Conservation (phyloP, 192 early-diverging fungal species). For the Cetraspora pellucida region DNA sequence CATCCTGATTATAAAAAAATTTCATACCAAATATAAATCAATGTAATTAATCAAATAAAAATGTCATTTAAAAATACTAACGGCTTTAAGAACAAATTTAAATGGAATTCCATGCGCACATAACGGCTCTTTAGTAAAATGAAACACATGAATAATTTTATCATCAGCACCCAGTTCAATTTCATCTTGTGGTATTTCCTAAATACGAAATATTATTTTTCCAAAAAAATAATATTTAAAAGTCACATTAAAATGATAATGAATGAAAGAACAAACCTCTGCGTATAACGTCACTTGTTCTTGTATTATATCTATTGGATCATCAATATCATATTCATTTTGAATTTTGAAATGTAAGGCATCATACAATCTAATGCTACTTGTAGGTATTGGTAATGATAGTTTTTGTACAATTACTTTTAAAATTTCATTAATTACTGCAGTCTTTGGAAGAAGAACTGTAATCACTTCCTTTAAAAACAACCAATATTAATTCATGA, state of each 20-base stretch:
- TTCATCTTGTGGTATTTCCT: too few relatives aligned
- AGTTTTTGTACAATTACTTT: slow-evolving; percentile 54
- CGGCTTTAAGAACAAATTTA: too few relatives aligned
- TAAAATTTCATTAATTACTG: slow-evolving; percentile 52
- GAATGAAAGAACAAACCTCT: slow-evolving; percentile 45
- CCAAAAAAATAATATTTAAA: not conserved
- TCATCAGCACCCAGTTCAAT: slow-evolving; percentile 40
- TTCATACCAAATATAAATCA: too few relatives aligned
- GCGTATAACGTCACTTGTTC: slow-evolving; percentile 56
- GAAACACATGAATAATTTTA: slow-evolving; percentile 28
- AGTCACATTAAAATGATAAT: too few relatives aligned
- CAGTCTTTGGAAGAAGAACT: slow-evolving; percentile 69
- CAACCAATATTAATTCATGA: too few relatives aligned
- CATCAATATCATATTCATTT: slow-evolving; percentile 44
- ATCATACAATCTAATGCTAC: slow-evolving; percentile 63
- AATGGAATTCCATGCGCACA: too few relatives aligned
- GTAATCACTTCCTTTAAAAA: slow-evolving; percentile 57
- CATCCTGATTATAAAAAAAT: slow-evolving; percentile 49
- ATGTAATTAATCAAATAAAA: not conserved
- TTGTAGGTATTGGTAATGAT: slow-evolving; percentile 46
- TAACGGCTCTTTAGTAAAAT: too few relatives aligned
- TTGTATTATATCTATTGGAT: slow-evolving; percentile 53
- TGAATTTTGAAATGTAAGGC: slow-evolving; percentile 52
- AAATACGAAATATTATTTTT: slow-evolving; percentile 20
- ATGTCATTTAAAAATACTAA: too few relatives aligned